Conservation (phyloP, 2,329 filamentous ascomycete genomes). For the Colletotrichum chrysophilum region DNA sequence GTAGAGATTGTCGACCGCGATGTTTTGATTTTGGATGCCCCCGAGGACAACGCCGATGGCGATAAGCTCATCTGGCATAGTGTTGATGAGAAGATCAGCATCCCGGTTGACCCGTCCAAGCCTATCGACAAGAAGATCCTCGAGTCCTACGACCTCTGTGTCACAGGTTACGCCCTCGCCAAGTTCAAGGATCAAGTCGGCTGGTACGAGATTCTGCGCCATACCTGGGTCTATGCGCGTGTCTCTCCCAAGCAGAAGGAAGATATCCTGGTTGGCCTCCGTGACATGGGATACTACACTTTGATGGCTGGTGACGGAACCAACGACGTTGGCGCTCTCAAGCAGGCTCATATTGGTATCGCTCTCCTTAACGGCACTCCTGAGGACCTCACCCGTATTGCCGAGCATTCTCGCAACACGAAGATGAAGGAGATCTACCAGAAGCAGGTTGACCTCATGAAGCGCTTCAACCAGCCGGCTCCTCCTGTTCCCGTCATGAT, state of each 20-base stretch:
- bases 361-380: constrained; percentile 93
- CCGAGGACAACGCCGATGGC: constrained; percentile 84
- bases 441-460: constrained; percentile 92
- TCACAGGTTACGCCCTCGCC: constrained; percentile 91
- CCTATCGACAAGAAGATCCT: constrained; percentile 83
- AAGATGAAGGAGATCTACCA: constrained; percentile 99
- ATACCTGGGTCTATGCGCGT: constrained; percentile 97
- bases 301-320: constrained; percentile 99
- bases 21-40: constrained; percentile 91
- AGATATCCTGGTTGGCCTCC: constrained; percentile 94
- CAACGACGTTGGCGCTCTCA: constrained; percentile 96
- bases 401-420: constrained; percentile 90
- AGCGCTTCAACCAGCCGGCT: constrained; percentile 89
- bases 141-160: constrained; percentile 86
- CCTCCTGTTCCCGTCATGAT: constrained; percentile 94
- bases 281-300: constrained; percentile 96
- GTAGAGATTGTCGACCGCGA: constrained; percentile 98
- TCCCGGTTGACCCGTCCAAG: constrained; percentile 83
- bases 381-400: constrained; percentile 89
- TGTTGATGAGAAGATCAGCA: constrained; percentile 86
- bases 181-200: constrained; percentile 85
- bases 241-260: constrained; percentile 99
- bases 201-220: constrained; percentile 78
- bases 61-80: constrained; percentile 92
- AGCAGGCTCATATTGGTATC: constrained; percentile 97